Base-by-base conservation (phyloP, 164 flowering plant species). In the Tinospora cordifolia region DNA sequence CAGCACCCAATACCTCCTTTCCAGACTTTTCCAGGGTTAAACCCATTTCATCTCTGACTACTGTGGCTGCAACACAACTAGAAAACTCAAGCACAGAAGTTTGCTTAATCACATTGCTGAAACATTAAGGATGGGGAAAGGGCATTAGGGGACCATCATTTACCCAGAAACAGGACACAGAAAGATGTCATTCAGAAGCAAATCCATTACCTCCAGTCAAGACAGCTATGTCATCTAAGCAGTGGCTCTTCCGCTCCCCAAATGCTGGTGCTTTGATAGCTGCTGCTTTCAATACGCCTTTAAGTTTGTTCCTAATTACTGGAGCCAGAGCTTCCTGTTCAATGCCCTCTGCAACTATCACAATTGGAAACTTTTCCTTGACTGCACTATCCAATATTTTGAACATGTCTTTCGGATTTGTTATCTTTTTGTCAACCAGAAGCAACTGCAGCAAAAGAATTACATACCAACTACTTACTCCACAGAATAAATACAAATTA, bases 261-360 rank as follows among this genome's bases (percentile, higher is more conserved):
- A 93, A 89, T 14, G 91, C 84, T 73, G 97, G 97, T 75, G 98
- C 98, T 79, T 89, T 93, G 30, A 88, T 81, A 21, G 95, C 98
- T 54, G 86, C 98, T 47, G 87, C 91, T 80, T 87, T 89, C 74
- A 93, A 70, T 27, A 66, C 75, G 21, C 97, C 98, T 67, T 57
- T 84, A 73, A 90, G 88, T 75, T 90, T 93, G 83, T 93, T 93
- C 80, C 84, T 87, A 44, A 90, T 86, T 30, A 93, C 76, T 8
- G 93, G 90, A 80, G 97, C 87, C 69, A 91, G 74, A 70, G 93
- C 95, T 83, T 83, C 91, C 76, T 87, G 83, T 78, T 89, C 98
- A 72, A 91, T 86, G 62, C 78, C 89, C 79, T 93, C 97, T 4
- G 97, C 93, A 51, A 89, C 72, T 69, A 93, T 86, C 67, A 93